These are phyloP conservation scores for Auriscalpium orientale DNA, from an alignment of 768 basidiomycete species.

Conservation along the genomic window DNA sequence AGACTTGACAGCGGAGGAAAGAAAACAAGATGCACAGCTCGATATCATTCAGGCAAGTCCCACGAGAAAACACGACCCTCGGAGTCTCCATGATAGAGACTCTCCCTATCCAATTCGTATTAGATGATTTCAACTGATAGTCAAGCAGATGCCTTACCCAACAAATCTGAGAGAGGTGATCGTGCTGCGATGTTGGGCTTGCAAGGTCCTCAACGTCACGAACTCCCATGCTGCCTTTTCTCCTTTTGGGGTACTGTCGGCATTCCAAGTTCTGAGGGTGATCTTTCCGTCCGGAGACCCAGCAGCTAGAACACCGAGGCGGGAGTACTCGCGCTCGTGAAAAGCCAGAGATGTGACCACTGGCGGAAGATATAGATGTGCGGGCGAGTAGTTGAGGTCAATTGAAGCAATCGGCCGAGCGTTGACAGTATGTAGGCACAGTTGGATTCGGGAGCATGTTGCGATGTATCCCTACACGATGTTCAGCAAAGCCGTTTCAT, in stretches of 20 bases:
- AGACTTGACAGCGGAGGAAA: background rate
- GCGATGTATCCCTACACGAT: constrained; percentile 72
- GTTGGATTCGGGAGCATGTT: constrained; percentile 61
- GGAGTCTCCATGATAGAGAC: constrained; percentile 57
- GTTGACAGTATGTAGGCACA: constrained; percentile 84
- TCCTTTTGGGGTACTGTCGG: constrained; percentile 61
- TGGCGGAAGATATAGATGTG: constrained; percentile 35
- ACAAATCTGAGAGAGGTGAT: constrained; percentile 78
- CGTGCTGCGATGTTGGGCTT: constrained; percentile 34
- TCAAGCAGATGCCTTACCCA: constrained; percentile 39
- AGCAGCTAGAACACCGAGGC: constrained; percentile 71
- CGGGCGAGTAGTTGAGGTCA: constrained; percentile 45
- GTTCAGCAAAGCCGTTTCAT: background rate
- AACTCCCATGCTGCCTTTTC: constrained; percentile 73
- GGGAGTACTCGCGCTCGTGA: constrained; percentile 82
- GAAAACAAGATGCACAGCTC: background rate
- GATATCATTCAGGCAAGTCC: constrained; percentile 40
- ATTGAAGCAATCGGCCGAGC: constrained; percentile 67
- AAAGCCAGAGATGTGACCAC: constrained; percentile 74
- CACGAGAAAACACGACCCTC: constrained; percentile 52
- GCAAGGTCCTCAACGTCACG: constrained; percentile 58
- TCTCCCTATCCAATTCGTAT: constrained; percentile 34
- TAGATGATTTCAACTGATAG: background rate
- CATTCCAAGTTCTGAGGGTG: constrained; percentile 76
- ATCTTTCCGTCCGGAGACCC: constrained; percentile 73